These are phyloP conservation scores for Boletus sensibilis DNA, from an alignment of 768 basidiomycete genomes.

Conservation along the genomic window DNA sequence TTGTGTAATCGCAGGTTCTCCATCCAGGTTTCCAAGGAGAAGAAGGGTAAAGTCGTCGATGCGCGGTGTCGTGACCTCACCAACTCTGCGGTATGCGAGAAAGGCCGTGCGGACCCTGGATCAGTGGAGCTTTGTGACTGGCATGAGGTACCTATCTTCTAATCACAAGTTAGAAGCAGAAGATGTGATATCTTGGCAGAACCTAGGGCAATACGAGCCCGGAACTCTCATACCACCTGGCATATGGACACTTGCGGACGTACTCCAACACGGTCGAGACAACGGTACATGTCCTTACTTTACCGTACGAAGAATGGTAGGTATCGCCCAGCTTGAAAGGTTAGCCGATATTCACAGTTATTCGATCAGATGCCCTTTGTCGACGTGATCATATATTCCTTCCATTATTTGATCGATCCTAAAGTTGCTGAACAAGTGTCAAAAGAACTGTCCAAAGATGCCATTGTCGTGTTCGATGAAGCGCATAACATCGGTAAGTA, in stretches of 20 bases:
- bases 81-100: constrained; percentile 77
- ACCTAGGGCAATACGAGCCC: constrained; percentile 75
- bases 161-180: neutral
- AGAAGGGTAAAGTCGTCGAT: constrained; percentile 97
- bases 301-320: constrained; percentile 91
- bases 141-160: constrained; percentile 75
- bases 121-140: constrained; percentile 90
- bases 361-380: constrained; percentile 87
- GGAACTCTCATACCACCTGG: constrained; percentile 82
- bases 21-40: constrained; percentile 87
- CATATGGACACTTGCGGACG: constrained; percentile 92
- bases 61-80: constrained; percentile 96
- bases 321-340: constrained; percentile 15
- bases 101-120: constrained; percentile 81
- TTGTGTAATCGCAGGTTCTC: neutral
- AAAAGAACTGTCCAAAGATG: constrained; percentile 95
- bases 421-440: constrained; percentile 99
- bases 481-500: constrained; percentile 94
- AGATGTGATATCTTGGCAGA: constrained; percentile 45
- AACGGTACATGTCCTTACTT: constrained; percentile 93
- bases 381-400: constrained; percentile 97
- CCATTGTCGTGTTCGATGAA: constrained; percentile 98
- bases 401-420: constrained; percentile 97
- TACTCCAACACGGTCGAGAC: constrained; percentile 84
- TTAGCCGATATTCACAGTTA: neutral